A percentile compares a stretch with the other conserved stretches of the same genome.
These are phyloP conservation scores for Hirsutella rhossiliensis DNA, from an alignment of 2,329 filamentous ascomycete genomes.

Conservation along the genomic window DNA sequence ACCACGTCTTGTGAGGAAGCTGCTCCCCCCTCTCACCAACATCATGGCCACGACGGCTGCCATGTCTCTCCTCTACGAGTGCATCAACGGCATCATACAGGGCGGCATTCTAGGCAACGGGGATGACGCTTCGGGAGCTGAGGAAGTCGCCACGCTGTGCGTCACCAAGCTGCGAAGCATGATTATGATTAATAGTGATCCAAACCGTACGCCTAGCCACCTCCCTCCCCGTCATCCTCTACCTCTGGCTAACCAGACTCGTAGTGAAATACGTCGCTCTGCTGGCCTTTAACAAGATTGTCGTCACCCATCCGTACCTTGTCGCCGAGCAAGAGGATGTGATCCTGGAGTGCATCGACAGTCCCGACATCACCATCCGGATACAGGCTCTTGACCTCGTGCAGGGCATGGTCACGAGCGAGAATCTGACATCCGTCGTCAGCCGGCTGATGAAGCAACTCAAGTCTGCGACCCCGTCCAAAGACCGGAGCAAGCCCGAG, in stretches of 20 bases:
- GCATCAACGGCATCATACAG: slow-evolving; percentile 96
- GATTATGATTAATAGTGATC: slow-evolving; percentile 86
- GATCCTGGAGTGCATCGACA: slow-evolving; percentile 92
- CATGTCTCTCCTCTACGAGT: slow-evolving; percentile 98
- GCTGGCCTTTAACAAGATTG: slow-evolving; percentile 91
- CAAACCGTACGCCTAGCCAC: slow-evolving; percentile 63
- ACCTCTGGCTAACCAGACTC: not conserved
- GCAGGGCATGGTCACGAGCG: slow-evolving; percentile 82
- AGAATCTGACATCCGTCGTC: slow-evolving; percentile 75
- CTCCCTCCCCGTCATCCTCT: not conserved
- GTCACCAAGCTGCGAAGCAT: slow-evolving; percentile 89
- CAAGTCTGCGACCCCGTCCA: slow-evolving; percentile 45
- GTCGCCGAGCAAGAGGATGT: slow-evolving; percentile 92
- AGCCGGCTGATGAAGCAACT: slow-evolving; percentile 81
- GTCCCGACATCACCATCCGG: slow-evolving; percentile 88
- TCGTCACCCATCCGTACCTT: slow-evolving; percentile 73
- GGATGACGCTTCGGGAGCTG: slow-evolving; percentile 68
- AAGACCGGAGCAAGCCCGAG: slow-evolving; percentile 29
- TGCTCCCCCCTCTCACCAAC: slow-evolving; percentile 80
- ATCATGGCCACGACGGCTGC: slow-evolving; percentile 91
- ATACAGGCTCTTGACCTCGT: slow-evolving; percentile 86
- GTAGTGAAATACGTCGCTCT: slow-evolving; percentile 93
- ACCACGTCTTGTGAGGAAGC: slow-evolving; percentile 79
- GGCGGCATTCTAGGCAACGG: slow-evolving; percentile 82
- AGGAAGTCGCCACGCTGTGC: slow-evolving; percentile 86